A percentile compares a stretch with the other conserved stretches of the same genome.
phyloP scores from a whole-genome alignment of 2,329 filamentous ascomycete species.

The Penicillium verrucosum region DNA sequence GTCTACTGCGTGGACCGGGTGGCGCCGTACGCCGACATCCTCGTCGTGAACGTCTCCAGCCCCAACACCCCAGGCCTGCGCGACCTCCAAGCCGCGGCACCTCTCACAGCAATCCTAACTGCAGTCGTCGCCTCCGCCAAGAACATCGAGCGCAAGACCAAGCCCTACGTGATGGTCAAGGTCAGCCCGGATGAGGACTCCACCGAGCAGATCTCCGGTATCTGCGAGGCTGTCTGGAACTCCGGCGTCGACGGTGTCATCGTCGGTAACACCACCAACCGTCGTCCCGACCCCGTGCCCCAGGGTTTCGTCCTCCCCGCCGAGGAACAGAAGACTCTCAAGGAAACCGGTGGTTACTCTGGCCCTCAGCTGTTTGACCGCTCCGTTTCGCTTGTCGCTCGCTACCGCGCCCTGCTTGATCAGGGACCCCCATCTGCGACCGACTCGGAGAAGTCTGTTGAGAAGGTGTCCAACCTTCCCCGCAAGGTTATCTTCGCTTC shows the following conservation, averaged over 20 bases:
- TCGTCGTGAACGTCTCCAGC: slow-evolving; percentile 97
- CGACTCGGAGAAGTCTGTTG: slow-evolving; percentile 19
- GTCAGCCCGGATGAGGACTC: slow-evolving; percentile 94
- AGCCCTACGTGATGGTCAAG: slow-evolving; percentile 92
- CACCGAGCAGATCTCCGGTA: slow-evolving; percentile 77
- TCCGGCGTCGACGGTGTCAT: slow-evolving; percentile 93
- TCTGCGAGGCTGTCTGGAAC: slow-evolving; percentile 77
- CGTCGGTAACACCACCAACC: slow-evolving; percentile 94
- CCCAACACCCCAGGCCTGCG: slow-evolving; percentile 92
- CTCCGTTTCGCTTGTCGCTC: slow-evolving; percentile 72
- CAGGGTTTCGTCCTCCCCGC: slow-evolving; percentile 61
- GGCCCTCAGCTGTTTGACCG: slow-evolving; percentile 83
- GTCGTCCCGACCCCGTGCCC: slow-evolving; percentile 68
- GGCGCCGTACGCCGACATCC: slow-evolving; percentile 83
- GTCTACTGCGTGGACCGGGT: slow-evolving; percentile 83
- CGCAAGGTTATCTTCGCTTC: slow-evolving; percentile 86
- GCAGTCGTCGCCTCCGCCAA: slow-evolving; percentile 79
- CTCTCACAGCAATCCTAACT: slow-evolving; percentile 73
- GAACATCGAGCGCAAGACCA: slow-evolving; percentile 64
- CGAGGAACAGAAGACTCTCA: slow-evolving; percentile 65
- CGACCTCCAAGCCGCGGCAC: slow-evolving; percentile 78
- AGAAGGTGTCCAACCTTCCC: slow-evolving; percentile 16
- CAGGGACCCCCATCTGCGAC: slow-evolving; percentile 37
- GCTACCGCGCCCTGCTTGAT: slow-evolving; percentile 71
- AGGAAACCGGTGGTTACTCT: slow-evolving; percentile 83